Conservation (phyloP, 2,329 filamentous ascomycete genomes). For the Cercospora sp. region DNA sequence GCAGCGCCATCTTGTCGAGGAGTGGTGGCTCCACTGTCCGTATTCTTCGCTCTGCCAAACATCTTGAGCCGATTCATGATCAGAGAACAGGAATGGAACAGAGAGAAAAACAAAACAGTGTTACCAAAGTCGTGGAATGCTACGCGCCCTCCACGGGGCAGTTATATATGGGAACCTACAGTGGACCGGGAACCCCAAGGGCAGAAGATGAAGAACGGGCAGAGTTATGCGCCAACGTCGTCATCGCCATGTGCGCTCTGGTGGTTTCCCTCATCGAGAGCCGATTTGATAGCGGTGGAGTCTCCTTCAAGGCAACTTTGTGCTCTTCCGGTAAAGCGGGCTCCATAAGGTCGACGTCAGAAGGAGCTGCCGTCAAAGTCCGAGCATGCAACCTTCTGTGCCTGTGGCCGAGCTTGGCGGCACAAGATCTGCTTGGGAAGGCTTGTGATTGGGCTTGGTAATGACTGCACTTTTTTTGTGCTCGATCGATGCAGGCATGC, state of each 20-base stretch:
- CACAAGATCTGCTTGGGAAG: constrained; percentile 6
- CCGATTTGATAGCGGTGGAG: constrained; percentile 3
- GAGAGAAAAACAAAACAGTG: not conserved
- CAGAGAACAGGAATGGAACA: not conserved
- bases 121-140: constrained; percentile 1
- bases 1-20: constrained; percentile 13
- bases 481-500: not conserved
- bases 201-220: constrained; percentile 2
- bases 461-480: not conserved
- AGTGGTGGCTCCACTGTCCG: constrained; percentile 13
- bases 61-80: constrained; percentile 6
- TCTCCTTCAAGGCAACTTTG: not conserved
- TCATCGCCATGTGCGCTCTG: constrained; percentile 17
- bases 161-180: constrained; percentile 1
- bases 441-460: constrained; percentile 8
- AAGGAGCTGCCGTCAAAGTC: not conserved
- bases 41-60: constrained; percentile 4
- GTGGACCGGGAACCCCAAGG: constrained; percentile 13
- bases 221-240: constrained; percentile 8
- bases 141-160: constrained; percentile 12
- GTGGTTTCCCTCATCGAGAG: not conserved
- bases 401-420: not conserved
- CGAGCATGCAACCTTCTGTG: not conserved
- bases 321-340: not conserved
- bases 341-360: constrained; percentile 2